A percentile compares a stretch with the other conserved stretches of the same genome.
phyloP scores from a whole-genome alignment of 257 asterid species.

The Voacanga thouarsii region DNA sequence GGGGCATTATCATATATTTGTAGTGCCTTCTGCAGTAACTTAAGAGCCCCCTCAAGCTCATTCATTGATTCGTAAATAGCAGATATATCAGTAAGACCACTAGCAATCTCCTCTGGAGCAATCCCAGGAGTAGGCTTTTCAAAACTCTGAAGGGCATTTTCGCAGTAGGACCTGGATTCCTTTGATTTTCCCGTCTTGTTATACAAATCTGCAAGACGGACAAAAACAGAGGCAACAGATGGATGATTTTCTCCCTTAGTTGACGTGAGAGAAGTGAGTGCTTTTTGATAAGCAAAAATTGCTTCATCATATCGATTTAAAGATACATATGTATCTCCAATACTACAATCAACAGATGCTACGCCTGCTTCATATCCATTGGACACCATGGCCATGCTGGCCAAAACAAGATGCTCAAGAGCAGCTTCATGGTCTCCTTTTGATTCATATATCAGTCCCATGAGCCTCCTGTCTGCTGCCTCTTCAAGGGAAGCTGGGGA shows the following conservation, averaged over 20 bases:
- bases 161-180: conserved; percentile 83
- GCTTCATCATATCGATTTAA: conserved; percentile 87
- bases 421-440: conserved; percentile 88
- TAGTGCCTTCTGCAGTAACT: conserved; percentile 79
- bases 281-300: conserved; percentile 75
- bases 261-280: conserved; percentile 77
- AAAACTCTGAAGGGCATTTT: conserved; percentile 77
- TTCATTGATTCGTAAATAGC: conserved; percentile 93
- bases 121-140: conserved; percentile 74
- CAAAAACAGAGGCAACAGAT: conserved; percentile 78
- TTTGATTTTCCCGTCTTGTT: conserved; percentile 76
- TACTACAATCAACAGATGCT: conserved; percentile 79
- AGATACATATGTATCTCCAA: conserved; percentile 81
- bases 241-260: conserved; percentile 91
- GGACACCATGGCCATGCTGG: conserved; percentile 94
- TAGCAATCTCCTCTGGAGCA: conserved; percentile 82
- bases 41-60: conserved; percentile 77
- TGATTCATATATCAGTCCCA: conserved; percentile 85
- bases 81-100: conserved; percentile 81
- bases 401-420: conserved; percentile 89
- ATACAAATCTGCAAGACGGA: conserved; percentile 82
- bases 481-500: conserved; percentile 81
- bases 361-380: conserved; percentile 86
- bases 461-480: conserved; percentile 82
- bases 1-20: conserved; percentile 81